Conservation (phyloP, 805 yeast species). For the Barnettozyma populi region DNA sequence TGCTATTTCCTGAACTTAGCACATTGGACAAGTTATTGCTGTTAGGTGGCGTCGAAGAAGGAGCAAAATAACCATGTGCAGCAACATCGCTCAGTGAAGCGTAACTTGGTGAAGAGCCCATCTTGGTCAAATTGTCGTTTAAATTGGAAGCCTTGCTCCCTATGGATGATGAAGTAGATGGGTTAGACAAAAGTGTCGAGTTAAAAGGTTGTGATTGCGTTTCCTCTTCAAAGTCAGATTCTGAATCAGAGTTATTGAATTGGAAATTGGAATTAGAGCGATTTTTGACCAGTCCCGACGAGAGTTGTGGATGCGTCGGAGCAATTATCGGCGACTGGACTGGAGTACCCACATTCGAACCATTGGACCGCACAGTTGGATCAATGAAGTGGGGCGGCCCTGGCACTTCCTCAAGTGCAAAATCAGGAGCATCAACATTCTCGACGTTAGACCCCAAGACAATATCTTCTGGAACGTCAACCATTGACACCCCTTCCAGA, state of each 20-base stretch:
- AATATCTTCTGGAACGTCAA: constrained; percentile 27
- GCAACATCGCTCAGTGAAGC: constrained; percentile 49
- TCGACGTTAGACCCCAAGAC: constrained; percentile 24
- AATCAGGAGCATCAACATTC: constrained; percentile 12
- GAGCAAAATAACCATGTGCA: constrained; percentile 33
- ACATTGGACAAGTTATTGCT: constrained; percentile 6
- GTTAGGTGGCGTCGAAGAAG: constrained; percentile 14
- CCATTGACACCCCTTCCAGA: constrained; percentile 24
- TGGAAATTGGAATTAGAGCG: constrained; percentile 3
- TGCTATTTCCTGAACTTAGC: constrained; percentile 2
- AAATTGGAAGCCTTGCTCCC: constrained; percentile 3
- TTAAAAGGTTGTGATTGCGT: constrained; percentile 9
- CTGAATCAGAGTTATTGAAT: constrained; percentile 20
- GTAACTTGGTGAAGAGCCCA: constrained; percentile 32
- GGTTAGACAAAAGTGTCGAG: constrained; percentile 1
- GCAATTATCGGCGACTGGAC: constrained; percentile 1
- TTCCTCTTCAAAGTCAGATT: constrained; percentile 26
- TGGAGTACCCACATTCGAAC: neutral
- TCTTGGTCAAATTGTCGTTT: constrained; percentile 12
- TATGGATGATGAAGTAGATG: neutral
- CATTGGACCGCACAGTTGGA: constrained; percentile 2
- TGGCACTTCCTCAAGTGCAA: neutral
- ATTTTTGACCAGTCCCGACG: neutral
- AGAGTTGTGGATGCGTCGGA: neutral
- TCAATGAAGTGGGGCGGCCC: constrained; percentile 1